Evolutionary conservation across 2,329 filamentous ascomycete genomes (phyloP).

Genomic region (Chaetothyriales sp.): DNA sequence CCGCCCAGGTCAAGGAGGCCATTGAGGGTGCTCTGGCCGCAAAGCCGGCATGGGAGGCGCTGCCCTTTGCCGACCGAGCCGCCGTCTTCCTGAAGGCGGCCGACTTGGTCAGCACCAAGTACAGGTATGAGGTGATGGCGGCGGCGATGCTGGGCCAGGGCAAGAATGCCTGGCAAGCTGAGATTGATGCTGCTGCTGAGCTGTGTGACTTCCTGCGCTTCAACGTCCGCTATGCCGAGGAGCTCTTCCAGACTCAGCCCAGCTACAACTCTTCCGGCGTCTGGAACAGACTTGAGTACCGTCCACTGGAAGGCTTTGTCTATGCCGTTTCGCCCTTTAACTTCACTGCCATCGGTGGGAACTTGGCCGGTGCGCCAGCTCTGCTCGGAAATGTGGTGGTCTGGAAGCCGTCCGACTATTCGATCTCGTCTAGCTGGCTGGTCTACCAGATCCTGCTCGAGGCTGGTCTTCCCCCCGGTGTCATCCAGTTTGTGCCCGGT

Average conservation of each 20-base stretch:
- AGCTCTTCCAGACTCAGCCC: conserved; percentile 78
- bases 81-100: conserved; percentile 93
- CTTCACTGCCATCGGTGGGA: conserved; percentile 83
- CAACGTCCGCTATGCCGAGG: conserved; percentile 85
- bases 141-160: conserved; percentile 91
- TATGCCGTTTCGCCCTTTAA: conserved; percentile 85
- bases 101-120: conserved; percentile 78
- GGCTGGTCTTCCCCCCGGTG: conserved; percentile 66
- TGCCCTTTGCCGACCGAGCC: conserved; percentile 80
- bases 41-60: conserved; percentile 68
- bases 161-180: conserved; percentile 98
- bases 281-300: conserved; percentile 77
- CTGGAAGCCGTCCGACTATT: conserved; percentile 76
- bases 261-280: conserved; percentile 66
- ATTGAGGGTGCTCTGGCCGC: conserved; percentile 77
- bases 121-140: conserved; percentile 93
- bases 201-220: conserved; percentile 85
- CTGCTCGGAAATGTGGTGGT: conserved; percentile 79
- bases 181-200: conserved; percentile 91
- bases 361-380: conserved; percentile 62
- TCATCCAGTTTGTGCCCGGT: conserved; percentile 78
- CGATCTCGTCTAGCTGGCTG: conserved; percentile 70
- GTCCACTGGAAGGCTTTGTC: conserved; percentile 76
- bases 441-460: conserved; percentile 77
- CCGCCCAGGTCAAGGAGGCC: conserved; percentile 59